phyloP scores from a whole-genome alignment of 2,329 filamentous ascomycete genomes.

The Diplodia intermedia region DNA sequence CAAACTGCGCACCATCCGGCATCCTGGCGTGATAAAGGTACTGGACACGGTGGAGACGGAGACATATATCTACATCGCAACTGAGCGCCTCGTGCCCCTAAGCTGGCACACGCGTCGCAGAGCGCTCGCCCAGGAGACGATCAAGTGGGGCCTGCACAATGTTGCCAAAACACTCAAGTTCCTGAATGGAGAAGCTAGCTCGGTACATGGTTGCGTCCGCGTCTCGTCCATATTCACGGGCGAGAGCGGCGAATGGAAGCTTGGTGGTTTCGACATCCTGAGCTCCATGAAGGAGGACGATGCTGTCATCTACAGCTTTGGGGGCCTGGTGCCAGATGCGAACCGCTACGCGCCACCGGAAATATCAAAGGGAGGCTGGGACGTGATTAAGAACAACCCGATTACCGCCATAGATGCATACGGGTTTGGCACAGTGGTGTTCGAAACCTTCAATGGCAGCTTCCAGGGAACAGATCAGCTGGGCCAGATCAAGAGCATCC shows the following conservation, averaged over 20 bases:
- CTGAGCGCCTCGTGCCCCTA: constrained; percentile 84
- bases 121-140: constrained; percentile 86
- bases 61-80: constrained; percentile 93
- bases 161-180: constrained; percentile 95
- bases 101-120: constrained; percentile 90
- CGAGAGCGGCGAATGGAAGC: constrained; percentile 97
- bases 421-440: constrained; percentile 81
- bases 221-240: constrained; percentile 89
- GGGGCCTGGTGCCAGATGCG: constrained; percentile 84
- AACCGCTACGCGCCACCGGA: constrained; percentile 87
- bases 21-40: constrained; percentile 93
- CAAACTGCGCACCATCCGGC: constrained; percentile 89
- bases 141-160: constrained; percentile 94
- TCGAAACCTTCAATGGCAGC: constrained; percentile 89
- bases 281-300: constrained; percentile 97
- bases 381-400: constrained; percentile 82
- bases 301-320: constrained; percentile 89
- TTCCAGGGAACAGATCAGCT: constrained; percentile 80
- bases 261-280: constrained; percentile 90
- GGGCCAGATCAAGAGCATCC: constrained; percentile 84
- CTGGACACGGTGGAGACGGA: constrained; percentile 97
- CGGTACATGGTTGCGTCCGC: constrained; percentile 86
- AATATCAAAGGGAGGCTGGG: constrained; percentile 86
- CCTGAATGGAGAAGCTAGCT: constrained; percentile 90
- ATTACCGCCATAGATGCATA: constrained; percentile 86